These are phyloP conservation scores for Scleroderma citrinum DNA, from an alignment of 768 basidiomycete genomes.

Conservation along the genomic window DNA sequence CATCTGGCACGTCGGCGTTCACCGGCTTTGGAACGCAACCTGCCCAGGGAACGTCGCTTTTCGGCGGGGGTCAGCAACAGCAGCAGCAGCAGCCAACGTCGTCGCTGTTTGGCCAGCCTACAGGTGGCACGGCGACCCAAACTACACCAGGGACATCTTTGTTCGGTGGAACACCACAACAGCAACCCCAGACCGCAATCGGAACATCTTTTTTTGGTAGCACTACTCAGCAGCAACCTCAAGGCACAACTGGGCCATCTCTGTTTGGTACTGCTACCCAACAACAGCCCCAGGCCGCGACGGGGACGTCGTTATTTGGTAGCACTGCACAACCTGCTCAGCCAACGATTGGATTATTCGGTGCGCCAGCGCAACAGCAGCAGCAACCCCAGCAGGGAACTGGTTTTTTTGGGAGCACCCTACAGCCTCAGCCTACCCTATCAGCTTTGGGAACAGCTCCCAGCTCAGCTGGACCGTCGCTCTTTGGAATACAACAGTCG, in stretches of 20 bases:
- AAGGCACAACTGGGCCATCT: slow-evolving; percentile 25
- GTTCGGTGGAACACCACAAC: slow-evolving; percentile 13
- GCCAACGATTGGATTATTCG: slow-evolving; percentile 16
- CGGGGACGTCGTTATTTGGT: slow-evolving; percentile 4
- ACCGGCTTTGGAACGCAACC: slow-evolving; percentile 21
- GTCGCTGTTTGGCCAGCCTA: slow-evolving; percentile 29
- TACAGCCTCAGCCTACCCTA: slow-evolving; percentile 1
- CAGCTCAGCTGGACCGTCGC: slow-evolving; percentile 4
- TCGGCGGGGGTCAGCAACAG: slow-evolving; percentile 13
- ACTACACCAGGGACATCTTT: slow-evolving; percentile 8
- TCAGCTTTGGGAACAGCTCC: slow-evolving; percentile 5
- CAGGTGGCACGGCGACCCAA: background rate
- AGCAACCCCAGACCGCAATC: background rate
- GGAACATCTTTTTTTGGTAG: slow-evolving; percentile 1
- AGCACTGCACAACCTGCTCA: slow-evolving; percentile 7
- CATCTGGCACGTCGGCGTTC: slow-evolving; percentile 13
- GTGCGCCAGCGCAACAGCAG: slow-evolving; percentile 19
- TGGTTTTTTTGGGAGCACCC: slow-evolving; percentile 24
- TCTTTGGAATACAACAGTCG: slow-evolving; percentile 28
- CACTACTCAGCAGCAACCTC: slow-evolving; percentile 18
- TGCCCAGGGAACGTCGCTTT: slow-evolving; percentile 13
- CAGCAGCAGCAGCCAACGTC: slow-evolving; percentile 22
- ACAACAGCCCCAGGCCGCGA: slow-evolving; percentile 5
- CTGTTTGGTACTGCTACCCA: slow-evolving; percentile 27
- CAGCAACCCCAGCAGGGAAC: slow-evolving; percentile 13